These are phyloP conservation scores for Trichaptum fuscoviolaceum DNA, from an alignment of 768 basidiomycete genomes.

Conservation along the genomic window DNA sequence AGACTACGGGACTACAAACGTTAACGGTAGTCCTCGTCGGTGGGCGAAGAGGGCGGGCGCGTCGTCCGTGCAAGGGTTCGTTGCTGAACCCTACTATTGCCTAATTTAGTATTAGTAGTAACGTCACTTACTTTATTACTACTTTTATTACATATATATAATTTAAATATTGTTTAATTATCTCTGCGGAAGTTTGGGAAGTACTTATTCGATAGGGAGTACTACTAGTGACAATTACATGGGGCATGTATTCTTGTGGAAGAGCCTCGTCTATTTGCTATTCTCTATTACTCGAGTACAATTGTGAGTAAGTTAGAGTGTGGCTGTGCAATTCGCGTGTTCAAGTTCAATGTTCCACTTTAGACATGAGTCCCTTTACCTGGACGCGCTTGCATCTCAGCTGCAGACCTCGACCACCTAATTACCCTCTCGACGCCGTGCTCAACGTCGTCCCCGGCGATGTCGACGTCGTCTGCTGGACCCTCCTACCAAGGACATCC, in stretches of 20 bases:
- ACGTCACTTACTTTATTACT: no score
- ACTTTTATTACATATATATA: no score
- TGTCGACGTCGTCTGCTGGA: background rate
- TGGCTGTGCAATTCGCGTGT: background rate
- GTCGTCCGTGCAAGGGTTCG: background rate
- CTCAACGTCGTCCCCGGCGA: background rate
- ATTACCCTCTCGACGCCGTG: background rate
- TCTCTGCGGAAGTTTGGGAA: no score
- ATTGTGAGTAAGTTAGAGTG: no score
- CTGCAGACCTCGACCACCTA: background rate
- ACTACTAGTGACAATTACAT: no score
- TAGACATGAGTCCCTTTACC: background rate
- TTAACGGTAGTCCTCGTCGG: background rate
- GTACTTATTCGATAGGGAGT: no score
- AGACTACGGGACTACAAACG: background rate
- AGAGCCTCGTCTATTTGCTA: no score
- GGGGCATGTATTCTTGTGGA: no score
- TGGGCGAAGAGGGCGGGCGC: background rate
- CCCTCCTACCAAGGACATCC: slow-evolving; percentile 29
- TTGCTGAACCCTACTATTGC: background rate
- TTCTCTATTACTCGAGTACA: no score
- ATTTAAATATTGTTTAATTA: no score
- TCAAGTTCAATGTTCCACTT: no score
- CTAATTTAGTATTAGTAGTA: no score
- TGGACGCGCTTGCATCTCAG: background rate